A percentile compares a stretch with the other conserved stretches of the same genome.
Conservation (phyloP, 1,284 basidiomycete genomes). For the Schizopora paradoxa region DNA sequence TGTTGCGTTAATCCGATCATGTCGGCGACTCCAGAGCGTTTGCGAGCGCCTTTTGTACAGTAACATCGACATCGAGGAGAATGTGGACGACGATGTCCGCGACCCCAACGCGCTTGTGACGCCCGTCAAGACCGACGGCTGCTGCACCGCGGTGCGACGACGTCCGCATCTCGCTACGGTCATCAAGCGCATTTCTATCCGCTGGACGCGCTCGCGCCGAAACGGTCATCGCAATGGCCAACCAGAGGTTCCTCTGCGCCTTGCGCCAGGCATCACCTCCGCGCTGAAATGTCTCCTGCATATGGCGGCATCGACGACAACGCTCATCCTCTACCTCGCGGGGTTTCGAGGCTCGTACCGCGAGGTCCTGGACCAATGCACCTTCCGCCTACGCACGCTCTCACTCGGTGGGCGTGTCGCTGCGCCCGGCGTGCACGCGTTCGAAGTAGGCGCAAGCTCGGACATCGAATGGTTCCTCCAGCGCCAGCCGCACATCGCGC, state of each 20-base stretch:
- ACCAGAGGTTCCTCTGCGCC: too few relatives aligned
- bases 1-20: conserved; percentile 38
- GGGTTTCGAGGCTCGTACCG: conserved; percentile 25
- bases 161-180: conserved; percentile 41
- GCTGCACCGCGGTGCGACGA: conserved; percentile 46
- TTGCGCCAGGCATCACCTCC: conserved; percentile 24
- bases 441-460: conserved; percentile 35
- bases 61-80: conserved; percentile 42
- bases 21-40: conserved; percentile 45
- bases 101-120: conserved; percentile 35
- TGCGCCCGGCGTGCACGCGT: too few relatives aligned
- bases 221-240: conserved; percentile 30
- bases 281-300: conserved; percentile 17
- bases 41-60: conserved; percentile 56
- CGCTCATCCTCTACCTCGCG: conserved; percentile 51
- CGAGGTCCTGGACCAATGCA: conserved; percentile 27
- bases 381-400: conserved; percentile 39
- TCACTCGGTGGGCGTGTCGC: conserved; percentile 44
- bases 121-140: conserved; percentile 42
- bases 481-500: conserved; percentile 36
- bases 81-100: conserved; percentile 8
- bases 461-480: conserved; percentile 42
- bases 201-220: conserved; percentile 34
- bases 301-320: conserved; percentile 35
- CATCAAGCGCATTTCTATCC: conserved; percentile 43